Percentiles rank a stretch among this genome's conserved stretches.
These are phyloP conservation scores for Termitomyces sp. DNA, from an alignment of 768 basidiomycete genomes.

Conservation along the genomic window DNA sequence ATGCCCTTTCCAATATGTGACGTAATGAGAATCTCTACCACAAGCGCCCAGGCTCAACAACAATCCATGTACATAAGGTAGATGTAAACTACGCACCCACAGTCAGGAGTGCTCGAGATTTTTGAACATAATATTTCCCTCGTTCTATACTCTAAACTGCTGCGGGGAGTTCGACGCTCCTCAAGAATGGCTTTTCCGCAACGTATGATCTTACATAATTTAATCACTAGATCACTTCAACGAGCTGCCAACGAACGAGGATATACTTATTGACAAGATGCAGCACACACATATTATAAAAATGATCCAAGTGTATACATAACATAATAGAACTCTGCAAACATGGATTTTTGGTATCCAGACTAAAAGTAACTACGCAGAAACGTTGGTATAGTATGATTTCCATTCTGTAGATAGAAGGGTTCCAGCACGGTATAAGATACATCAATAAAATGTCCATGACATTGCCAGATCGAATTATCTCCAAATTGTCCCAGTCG, in stretches of 20 bases:
- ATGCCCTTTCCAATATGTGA: no score
- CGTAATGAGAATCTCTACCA: not conserved
- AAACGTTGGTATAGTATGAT: not conserved
- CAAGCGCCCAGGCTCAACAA: no score
- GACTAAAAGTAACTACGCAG: not conserved
- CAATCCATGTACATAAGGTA: no score
- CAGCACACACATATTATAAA: no score
- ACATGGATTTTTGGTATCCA: not conserved
- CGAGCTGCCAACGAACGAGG: not conserved
- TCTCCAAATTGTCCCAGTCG: not conserved
- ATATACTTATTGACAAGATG: not conserved
- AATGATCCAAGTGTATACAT: no score
- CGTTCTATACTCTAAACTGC: not conserved
- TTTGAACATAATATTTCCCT: no score
- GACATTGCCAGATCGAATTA: conserved; percentile 14
- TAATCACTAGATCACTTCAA: not conserved
- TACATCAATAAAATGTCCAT: not conserved
- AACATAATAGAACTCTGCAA: not conserved
- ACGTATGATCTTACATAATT: not conserved
- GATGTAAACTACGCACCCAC: no score
- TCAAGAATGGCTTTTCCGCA: not conserved
- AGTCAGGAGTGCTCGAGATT: no score
- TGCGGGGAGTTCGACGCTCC: not conserved
- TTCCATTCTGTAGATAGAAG: not conserved
- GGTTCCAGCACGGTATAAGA: not conserved